phyloP scores from a whole-genome alignment of 75 land plant genomes.

The Cupressus sempervirens region DNA sequence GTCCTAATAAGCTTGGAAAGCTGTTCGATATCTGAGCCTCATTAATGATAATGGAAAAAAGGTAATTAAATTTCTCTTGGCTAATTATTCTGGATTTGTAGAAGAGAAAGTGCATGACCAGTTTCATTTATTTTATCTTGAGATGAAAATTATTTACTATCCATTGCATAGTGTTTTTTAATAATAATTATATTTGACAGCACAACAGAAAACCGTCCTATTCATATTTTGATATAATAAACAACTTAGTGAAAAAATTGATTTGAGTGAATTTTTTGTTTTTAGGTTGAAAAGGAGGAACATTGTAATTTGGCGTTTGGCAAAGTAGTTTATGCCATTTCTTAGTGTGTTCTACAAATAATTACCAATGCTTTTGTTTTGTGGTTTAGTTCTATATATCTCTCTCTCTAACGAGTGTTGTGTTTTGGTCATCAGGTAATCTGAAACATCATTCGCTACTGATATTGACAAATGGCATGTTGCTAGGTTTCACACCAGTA shows the following conservation, averaged over 20 bases:
- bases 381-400: not conserved
- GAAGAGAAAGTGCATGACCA: not conserved
- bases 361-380: not conserved
- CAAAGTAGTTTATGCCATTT: not conserved
- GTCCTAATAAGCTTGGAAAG: not conserved
- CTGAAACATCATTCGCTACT: not conserved
- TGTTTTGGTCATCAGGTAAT: not conserved
- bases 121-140: not conserved
- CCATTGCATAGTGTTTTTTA: not conserved
- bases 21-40: not conserved
- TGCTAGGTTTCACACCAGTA: not conserved
- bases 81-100: not conserved
- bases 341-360: not conserved
- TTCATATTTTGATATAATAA: not conserved
- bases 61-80: not conserved
- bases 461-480: conserved; percentile 21
- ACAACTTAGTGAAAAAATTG: not conserved
- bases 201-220: not conserved
- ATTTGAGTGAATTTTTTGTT: not conserved
- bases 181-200: not conserved
- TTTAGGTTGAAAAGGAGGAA: not conserved
- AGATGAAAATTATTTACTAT: not conserved
- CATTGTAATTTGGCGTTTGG: not conserved
- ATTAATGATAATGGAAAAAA: not conserved
- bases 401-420: not conserved